These are phyloP conservation scores for Pisolithus marmoratus DNA, from an alignment of 768 basidiomycete genomes.

Conservation along the genomic window DNA sequence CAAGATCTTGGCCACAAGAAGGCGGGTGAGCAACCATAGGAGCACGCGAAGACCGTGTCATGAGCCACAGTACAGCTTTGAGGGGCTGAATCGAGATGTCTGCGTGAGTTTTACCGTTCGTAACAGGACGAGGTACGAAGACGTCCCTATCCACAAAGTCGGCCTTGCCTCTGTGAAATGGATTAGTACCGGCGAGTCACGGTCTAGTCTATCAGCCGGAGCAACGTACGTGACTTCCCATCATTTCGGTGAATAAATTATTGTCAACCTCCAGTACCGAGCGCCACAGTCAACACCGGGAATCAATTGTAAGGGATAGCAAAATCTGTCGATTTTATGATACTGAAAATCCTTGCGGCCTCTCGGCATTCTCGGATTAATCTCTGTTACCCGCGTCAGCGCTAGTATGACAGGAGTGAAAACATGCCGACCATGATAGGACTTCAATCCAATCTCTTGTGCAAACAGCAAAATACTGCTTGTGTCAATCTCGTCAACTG, in stretches of 20 bases:
- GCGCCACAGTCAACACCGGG: neutral
- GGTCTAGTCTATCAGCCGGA: neutral
- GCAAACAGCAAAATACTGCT: slow-evolving; percentile 57
- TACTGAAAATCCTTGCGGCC: slow-evolving; percentile 64
- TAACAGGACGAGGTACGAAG: slow-evolving; percentile 67
- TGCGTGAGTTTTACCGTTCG: slow-evolving; percentile 69
- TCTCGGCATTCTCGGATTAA: slow-evolving; percentile 85
- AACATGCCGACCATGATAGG: slow-evolving; percentile 55
- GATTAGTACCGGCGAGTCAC: neutral
- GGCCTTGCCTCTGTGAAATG: slow-evolving; percentile 54
- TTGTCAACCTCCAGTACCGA: slow-evolving; percentile 68
- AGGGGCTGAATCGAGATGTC: slow-evolving; percentile 36
- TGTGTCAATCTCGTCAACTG: slow-evolving; percentile 64
- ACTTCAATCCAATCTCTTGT: slow-evolving; percentile 64
- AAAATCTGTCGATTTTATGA: slow-evolving; percentile 67
- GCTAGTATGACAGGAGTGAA: neutral
- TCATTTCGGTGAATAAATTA: slow-evolving; percentile 71
- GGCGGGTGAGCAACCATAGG: slow-evolving; percentile 45
- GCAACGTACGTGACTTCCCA: slow-evolving; percentile 63
- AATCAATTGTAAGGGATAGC: neutral
- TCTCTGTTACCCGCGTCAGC: slow-evolving; percentile 43
- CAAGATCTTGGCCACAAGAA: slow-evolving; percentile 58
- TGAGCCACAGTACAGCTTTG: neutral
- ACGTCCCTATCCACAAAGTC: slow-evolving; percentile 92
- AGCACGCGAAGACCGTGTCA: slow-evolving; percentile 46